phyloP scores from a whole-genome alignment of 139 green algal genomes.

The Tetratostichococcus sp. region DNA sequence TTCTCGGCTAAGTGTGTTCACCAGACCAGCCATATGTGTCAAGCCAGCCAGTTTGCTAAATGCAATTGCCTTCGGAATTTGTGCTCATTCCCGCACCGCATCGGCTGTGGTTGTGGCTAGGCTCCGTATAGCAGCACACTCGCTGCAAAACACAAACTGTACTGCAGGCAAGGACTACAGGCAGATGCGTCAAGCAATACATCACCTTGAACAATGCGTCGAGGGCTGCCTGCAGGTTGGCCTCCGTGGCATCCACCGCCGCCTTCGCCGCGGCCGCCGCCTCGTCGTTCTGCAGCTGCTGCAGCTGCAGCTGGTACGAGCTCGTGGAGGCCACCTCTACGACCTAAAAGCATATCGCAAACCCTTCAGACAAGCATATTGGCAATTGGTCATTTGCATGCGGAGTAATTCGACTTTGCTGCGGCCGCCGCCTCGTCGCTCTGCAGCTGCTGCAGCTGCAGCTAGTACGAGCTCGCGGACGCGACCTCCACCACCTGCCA shows the following conservation, averaged over 20 bases:
- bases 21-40: too few relatives aligned
- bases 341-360: constrained; percentile 43
- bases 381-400: too few relatives aligned
- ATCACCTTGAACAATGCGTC: neutral
- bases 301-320: constrained; percentile 90
- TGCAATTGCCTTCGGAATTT: too few relatives aligned
- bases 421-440: constrained; percentile 70
- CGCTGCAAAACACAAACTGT: too few relatives aligned
- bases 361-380: too few relatives aligned
- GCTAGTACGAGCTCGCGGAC: constrained; percentile 89
- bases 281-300: constrained; percentile 80
- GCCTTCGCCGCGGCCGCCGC: constrained; percentile 62
- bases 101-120: too few relatives aligned
- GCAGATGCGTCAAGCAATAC: too few relatives aligned
- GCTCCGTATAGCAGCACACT: too few relatives aligned
- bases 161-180: too few relatives aligned
- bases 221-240: constrained; percentile 53
- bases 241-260: constrained; percentile 67
- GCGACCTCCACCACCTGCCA: constrained; percentile 83
- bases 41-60: too few relatives aligned
- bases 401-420: constrained; percentile 55
- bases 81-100: too few relatives aligned
- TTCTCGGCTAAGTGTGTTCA: too few relatives aligned
- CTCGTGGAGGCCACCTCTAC: constrained; percentile 85
- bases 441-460: constrained; percentile 85